Conservation (phyloP, 1,139 yeast genomes). For the Candida tunisiensis region DNA sequence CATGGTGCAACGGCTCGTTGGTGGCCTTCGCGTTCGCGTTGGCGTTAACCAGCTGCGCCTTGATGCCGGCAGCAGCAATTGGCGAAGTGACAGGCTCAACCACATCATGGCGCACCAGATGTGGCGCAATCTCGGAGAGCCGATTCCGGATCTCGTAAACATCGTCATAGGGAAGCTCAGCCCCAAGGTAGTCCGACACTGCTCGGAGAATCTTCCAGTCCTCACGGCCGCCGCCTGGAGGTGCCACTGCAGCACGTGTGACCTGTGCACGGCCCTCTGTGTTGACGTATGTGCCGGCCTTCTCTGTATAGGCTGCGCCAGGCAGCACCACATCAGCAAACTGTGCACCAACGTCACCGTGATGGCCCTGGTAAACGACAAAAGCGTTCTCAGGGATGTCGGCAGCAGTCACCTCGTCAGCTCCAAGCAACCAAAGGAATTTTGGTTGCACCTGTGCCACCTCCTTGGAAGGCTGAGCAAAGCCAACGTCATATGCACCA, state of each 20-base stretch:
- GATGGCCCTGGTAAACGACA: conserved; percentile 85
- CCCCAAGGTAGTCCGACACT: conserved; percentile 58
- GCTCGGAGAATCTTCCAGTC: conserved; percentile 88
- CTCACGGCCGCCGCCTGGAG: conserved; percentile 88
- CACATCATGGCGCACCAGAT: conserved; percentile 58
- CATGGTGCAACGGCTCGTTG: conserved; percentile 37
- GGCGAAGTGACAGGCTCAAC: conserved; percentile 62
- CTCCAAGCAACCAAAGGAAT: conserved; percentile 67
- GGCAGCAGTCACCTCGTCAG: conserved; percentile 57
- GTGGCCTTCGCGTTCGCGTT: conserved; percentile 25
- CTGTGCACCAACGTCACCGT: conserved; percentile 83
- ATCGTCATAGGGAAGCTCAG: conserved; percentile 66
- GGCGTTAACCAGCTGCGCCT: conserved; percentile 23
- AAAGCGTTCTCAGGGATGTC: conserved; percentile 76
- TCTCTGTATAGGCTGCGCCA: conserved; percentile 82
- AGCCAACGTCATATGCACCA: conserved; percentile 78
- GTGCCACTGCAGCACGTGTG: conserved; percentile 75
- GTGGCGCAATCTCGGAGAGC: conserved; percentile 68
- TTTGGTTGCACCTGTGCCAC: conserved; percentile 44
- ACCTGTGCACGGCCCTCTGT: conserved; percentile 83
- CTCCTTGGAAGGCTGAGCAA: conserved; percentile 35
- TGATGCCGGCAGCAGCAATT: conserved; percentile 42
- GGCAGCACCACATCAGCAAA: conserved; percentile 80
- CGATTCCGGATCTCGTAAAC: conserved; percentile 52
- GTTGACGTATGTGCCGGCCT: conserved; percentile 75